Base-by-base conservation (phyloP, 1,284 basidiomycete species). In the Neolentinus lepideus region DNA sequence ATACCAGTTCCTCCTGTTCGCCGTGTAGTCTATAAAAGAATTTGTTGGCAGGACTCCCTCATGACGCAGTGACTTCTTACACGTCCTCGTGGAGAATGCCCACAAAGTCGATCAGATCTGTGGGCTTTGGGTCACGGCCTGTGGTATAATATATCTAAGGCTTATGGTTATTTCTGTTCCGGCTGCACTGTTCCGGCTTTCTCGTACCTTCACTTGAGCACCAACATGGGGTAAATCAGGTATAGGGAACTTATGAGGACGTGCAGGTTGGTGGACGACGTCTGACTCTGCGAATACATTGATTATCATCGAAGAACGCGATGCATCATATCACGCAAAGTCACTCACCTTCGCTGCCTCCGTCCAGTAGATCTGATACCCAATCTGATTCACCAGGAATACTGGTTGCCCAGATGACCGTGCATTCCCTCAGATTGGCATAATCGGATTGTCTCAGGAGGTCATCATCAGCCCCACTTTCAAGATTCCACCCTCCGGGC, bases 401-500 rank as follows among this genome's bases (percentile, higher is more conserved):
- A 55, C 75, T 83, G 27, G 87, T 79, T 1, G 81, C 84, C 88
- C 88, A 91, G 2, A 89, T 56, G 4, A 83, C 72, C 19, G 70
- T 75, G 63, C 80, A 79, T 59, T 90, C 85, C 56, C 75, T 72
- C n/a, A 91, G 69, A 62, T 78, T 66, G 31, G 70, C 64, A 59
- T 81, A 76, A 52, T 81, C 71, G 25, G 83, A 60, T 6, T 60
- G 53, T 33, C 65, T 57, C 52, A 59, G 59, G 27, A 66, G 61
- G 22, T 64, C 62, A 3, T 72, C 67, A 25, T 59, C 59, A 11
- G 61, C 59, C 6, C 59, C 55, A 10, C 54, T 51, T 33, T 66
- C 57, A 6, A 86, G 68, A 8, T 86, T 88, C 88, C 89, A 91
- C 21, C 88, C 88, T 27, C 85, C 85, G 58, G 76, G 80, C 31